Conservation (phyloP, 1,284 basidiomycete species). For the Microbotryomycetes sp. region DNA sequence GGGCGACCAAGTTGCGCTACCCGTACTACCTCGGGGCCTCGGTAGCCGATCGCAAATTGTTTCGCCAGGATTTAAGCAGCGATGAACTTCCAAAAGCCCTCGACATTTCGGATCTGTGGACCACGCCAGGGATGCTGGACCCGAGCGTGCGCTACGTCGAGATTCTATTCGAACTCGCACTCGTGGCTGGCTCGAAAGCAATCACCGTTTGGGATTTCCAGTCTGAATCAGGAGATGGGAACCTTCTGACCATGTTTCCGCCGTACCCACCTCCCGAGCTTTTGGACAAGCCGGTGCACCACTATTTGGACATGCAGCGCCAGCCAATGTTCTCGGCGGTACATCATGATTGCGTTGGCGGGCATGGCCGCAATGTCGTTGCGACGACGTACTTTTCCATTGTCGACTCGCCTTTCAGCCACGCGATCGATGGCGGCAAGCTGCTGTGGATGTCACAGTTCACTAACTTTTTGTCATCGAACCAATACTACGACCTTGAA, state of each 20-base stretch:
- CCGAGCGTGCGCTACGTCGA: neutral
- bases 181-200: neutral
- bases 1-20: neutral
- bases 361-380: neutral
- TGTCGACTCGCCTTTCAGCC: neutral
- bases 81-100: neutral
- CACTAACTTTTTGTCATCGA: too few species aligned
- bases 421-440: neutral
- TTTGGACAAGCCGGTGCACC: neutral
- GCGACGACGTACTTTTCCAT: neutral
- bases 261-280: too few species aligned
- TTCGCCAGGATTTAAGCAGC: neutral
- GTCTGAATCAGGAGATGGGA: neutral
- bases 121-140: neutral
- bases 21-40: neutral
- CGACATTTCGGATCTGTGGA: constrained; percentile 1
- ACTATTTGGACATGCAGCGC: too few species aligned
- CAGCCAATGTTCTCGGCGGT: neutral
- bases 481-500: neutral
- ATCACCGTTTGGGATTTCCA: neutral
- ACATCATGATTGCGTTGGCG: neutral
- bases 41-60: neutral
- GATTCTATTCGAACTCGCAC: neutral
- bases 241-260: neutral
- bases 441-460: constrained; percentile 1